Evolutionary conservation across 257 asterid species (phyloP), one percentile per base, ranked within the genome.

Genomic region (Scutellaria baicalensis): DNA sequence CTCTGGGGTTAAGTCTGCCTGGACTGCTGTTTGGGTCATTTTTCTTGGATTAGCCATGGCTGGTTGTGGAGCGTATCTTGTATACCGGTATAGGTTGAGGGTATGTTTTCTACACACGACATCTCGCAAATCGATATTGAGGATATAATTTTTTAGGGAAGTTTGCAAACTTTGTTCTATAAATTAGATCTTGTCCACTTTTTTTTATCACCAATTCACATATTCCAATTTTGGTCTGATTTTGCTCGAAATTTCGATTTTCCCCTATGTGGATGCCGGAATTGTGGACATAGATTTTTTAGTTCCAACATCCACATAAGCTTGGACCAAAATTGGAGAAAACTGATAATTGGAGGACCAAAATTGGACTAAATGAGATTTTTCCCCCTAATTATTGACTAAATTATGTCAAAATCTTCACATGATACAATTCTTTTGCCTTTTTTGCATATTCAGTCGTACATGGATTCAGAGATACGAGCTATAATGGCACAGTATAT

Each of bases 401-500:
- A 27, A 27, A 27, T 16, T 44, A 45, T 10, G 31, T 18, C 16
- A 33, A 64, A 51, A 14, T 42, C 20, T 51, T 18, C 43, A 33
- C 33, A 3, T 36, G n/a, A 45, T 43, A 12, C 9, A 2, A 5
- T 36, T 35, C 18, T 58, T 59, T 8, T 14, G 52, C 6, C n/a
- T n/a, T 64, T 47, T 76, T 72, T 54, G 81, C 35, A 43, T 73
- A 70, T 71, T 35, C 93, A 90, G 97, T 73, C 93, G 5, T 90
- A 86, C 66, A 90, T 90, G 97, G 97, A 90, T 69, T 86, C 95
- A 1, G 93, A 90, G 84, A 86, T 90, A 70, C 83, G 93, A 77
- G 93, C 97, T 55, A 90, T 90, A 76, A 88, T 90, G 97, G 91
- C 97, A 38, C 97, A 90, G 57, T 90, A 90, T 77, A 89, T 89